These are phyloP conservation scores for Taphrina betulina DNA, from an alignment of 1,139 yeast genomes.

Conservation along the genomic window DNA sequence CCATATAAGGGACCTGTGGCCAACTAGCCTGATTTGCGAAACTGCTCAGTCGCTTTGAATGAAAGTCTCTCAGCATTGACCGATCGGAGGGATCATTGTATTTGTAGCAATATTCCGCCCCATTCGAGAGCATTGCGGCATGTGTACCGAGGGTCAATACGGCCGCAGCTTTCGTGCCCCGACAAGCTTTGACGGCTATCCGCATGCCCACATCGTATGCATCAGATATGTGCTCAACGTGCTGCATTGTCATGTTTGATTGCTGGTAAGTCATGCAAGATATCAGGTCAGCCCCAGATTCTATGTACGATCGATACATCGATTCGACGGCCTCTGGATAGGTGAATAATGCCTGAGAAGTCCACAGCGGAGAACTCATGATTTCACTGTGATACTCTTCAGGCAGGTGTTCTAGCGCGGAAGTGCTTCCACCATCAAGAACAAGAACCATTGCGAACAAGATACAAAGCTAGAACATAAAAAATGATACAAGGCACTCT, in stretches of 20 bases:
- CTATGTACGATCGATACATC: conserved; percentile 9
- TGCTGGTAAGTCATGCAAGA: conserved; percentile 33
- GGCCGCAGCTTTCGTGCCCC: background rate
- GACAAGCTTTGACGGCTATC: conserved; percentile 4
- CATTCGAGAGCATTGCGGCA: conserved; percentile 30
- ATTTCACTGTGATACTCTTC: background rate
- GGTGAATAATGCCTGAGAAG: conserved; percentile 23
- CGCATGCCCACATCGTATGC: conserved; percentile 26
- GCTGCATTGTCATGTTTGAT: conserved; percentile 20
- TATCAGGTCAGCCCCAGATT: conserved; percentile 20
- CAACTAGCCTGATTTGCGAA: conserved; percentile 10
- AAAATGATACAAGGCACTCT: background rate
- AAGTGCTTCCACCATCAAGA: conserved; percentile 30
- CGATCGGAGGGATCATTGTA: background rate
- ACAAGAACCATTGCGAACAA: conserved; percentile 22
- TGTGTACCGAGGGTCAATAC: conserved; percentile 27
- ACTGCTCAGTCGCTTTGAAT: conserved; percentile 4
- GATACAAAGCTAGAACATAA: no score
- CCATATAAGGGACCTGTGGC: conserved; percentile 2
- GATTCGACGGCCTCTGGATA: conserved; percentile 12
- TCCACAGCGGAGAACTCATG: conserved; percentile 24
- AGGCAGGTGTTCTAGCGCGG: conserved; percentile 10
- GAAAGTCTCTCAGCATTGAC: conserved; percentile 3
- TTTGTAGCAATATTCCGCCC: conserved; percentile 14
- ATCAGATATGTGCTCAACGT: background rate